These are phyloP conservation scores for Penicillium fimorum DNA, from an alignment of 495 filamentous ascomycete genomes.

Conservation along the genomic window DNA sequence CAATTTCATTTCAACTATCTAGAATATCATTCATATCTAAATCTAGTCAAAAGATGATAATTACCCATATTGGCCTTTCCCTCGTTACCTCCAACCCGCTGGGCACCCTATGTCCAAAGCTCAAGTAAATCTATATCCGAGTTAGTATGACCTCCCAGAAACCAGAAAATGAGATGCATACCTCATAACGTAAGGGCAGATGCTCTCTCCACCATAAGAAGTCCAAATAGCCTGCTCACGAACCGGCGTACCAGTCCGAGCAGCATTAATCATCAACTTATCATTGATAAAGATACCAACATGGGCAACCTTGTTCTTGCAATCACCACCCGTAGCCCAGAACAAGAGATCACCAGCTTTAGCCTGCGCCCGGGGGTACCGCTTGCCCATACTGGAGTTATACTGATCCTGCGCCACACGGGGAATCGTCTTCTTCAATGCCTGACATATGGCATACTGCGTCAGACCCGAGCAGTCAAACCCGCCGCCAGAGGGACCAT, in stretches of 20 bases:
- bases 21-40: too few species aligned
- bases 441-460: slow-evolving; percentile 20
- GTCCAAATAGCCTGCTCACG: slow-evolving; percentile 23
- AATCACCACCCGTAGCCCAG: slow-evolving; percentile 20
- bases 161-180: slow-evolving; percentile 6
- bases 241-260: slow-evolving; percentile 19
- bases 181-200: slow-evolving; percentile 22
- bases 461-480: slow-evolving; percentile 23
- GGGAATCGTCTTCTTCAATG: slow-evolving; percentile 19
- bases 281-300: slow-evolving; percentile 20
- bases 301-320: slow-evolving; percentile 14
- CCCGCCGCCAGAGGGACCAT: slow-evolving; percentile 14
- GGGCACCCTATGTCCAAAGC: neutral
- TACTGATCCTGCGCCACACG: slow-evolving; percentile 20
- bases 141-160: slow-evolving; percentile 1
- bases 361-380: slow-evolving; percentile 14
- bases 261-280: slow-evolving; percentile 22
- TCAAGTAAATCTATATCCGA: slow-evolving; percentile 7
- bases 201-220: slow-evolving; percentile 21
- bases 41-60: too few species aligned
- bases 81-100: neutral
- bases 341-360: slow-evolving; percentile 22
- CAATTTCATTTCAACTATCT: too few species aligned
- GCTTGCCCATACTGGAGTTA: slow-evolving; percentile 14
- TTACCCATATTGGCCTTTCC: neutral